Base-by-base conservation (phyloP, 2,329 filamentous ascomycete species). In the Fusarium sp. region DNA sequence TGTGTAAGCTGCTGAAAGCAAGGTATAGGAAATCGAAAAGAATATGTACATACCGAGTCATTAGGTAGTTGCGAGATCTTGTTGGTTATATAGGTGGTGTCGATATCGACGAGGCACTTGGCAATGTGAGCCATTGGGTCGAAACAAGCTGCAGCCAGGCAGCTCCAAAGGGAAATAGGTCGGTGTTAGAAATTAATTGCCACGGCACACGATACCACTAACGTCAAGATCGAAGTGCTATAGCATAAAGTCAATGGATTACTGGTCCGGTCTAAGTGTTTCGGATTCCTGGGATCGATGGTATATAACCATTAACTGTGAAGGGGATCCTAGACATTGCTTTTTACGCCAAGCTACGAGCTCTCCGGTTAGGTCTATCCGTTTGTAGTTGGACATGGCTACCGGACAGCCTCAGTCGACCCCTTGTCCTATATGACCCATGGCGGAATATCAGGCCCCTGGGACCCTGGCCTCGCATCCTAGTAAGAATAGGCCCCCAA, bases 41-140 rank as follows among this genome's bases (percentile, higher is more conserved):
- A 52, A 55, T 20, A 55, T 48, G 20, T 59, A 29, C 70, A 57
- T 85, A 86, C 84, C 77, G 81, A 81, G 54, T 85, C 82, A 68
- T 79, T 80, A 57, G 81, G 79, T 66, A 81, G 75, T 64, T 83
- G 80, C 61, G 85, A 84, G 69, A 82, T 76, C 62, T 82, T 81
- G 78, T 82, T 85, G 71, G 83, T 82, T 83, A 87, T 85, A 84
- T 85, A 83, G 76, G 79, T 82, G 65, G 79, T 76, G 73, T 85
- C 84, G 62, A 78, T 76, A 73, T 84, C 83, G 71, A 85, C 80
- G 80, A 90, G 83, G 77, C 87, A 89, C 74, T 82, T 85, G 77
- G 85, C 86, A 79, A 90, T 90, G 78, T 90, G 88, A 80, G 87
- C 86, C 88, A 90, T 90, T 79, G 78, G 69, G 72, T 74, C 67